phyloP scores from a whole-genome alignment of 1,284 basidiomycete genomes.

The Malassezia restricta region DNA sequence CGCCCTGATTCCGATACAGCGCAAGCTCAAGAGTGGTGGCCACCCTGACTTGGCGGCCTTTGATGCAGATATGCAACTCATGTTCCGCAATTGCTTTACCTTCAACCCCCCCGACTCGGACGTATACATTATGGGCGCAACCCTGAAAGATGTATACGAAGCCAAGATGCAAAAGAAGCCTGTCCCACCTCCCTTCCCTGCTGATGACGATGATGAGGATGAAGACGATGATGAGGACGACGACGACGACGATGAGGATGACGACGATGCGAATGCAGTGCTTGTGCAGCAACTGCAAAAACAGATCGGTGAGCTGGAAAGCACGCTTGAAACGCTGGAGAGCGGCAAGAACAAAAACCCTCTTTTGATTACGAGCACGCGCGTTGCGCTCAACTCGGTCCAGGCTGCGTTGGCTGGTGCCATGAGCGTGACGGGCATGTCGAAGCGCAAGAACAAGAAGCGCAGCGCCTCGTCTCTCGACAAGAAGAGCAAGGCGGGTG shows the following conservation, averaged over 20 bases:
- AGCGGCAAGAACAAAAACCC: conserved; percentile 34
- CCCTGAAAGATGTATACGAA: conserved; percentile 69
- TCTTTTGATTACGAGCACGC: conserved; percentile 30
- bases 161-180: conserved; percentile 78
- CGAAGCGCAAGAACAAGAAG: conserved; percentile 29
- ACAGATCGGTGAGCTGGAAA: conserved; percentile 31
- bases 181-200: conserved; percentile 28
- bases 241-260: conserved; percentile 32
- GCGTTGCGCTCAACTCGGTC: conserved; percentile 27
- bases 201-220: conserved; percentile 41
- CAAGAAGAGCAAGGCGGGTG: conserved; percentile 23
- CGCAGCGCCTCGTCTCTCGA: background rate
- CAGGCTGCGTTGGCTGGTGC: conserved; percentile 20
- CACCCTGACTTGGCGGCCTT: conserved; percentile 69
- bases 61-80: conserved; percentile 77
- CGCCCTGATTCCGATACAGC: conserved; percentile 52
- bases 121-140: conserved; percentile 56
- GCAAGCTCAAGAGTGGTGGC: conserved; percentile 63
- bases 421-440: conserved; percentile 11
- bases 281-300: conserved; percentile 27
- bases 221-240: conserved; percentile 48
- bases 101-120: conserved; percentile 83
- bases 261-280: conserved; percentile 18
- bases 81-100: conserved; percentile 81
- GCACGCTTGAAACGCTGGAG: conserved; percentile 31